Conservation (phyloP, 306 rosid species). For the Quercus engelmannii region DNA sequence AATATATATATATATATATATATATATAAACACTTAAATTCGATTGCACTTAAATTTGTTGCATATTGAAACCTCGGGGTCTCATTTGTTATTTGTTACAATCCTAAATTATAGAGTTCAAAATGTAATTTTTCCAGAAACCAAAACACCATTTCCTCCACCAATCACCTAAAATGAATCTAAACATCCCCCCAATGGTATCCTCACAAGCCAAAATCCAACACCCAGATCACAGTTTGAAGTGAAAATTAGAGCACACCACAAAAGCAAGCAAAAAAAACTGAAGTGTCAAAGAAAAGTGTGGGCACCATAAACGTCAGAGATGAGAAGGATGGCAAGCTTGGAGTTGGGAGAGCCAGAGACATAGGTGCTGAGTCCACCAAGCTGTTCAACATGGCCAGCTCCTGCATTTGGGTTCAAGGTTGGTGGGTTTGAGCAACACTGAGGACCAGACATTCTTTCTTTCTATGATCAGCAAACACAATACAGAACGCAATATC, state of each 20-base stretch:
- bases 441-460: constrained; percentile 53
- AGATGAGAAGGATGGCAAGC: constrained; percentile 45
- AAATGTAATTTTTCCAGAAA: no score
- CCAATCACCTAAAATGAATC: no score
- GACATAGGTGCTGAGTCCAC: constrained; percentile 41
- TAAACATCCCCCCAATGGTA: no score
- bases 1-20: no score
- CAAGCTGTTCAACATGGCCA: constrained; percentile 53
- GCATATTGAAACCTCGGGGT: no score
- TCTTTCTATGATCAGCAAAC: neutral
- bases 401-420: constrained; percentile 48
- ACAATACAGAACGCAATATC: no score
- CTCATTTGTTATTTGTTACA: no score
- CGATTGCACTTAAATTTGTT: no score
- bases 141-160: no score
- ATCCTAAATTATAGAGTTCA: no score
- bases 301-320: constrained; percentile 50
- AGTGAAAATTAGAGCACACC: neutral
- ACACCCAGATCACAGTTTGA: neutral
- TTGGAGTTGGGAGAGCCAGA: constrained; percentile 55
- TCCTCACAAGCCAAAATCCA: neutral
- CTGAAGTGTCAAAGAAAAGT: neutral
- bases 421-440: constrained; percentile 72
- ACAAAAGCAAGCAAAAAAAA: no score
- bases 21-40: no score